phyloP scores from a whole-genome alignment of 1,284 basidiomycete genomes.

The Cutaneotrichosporon dermatis region DNA sequence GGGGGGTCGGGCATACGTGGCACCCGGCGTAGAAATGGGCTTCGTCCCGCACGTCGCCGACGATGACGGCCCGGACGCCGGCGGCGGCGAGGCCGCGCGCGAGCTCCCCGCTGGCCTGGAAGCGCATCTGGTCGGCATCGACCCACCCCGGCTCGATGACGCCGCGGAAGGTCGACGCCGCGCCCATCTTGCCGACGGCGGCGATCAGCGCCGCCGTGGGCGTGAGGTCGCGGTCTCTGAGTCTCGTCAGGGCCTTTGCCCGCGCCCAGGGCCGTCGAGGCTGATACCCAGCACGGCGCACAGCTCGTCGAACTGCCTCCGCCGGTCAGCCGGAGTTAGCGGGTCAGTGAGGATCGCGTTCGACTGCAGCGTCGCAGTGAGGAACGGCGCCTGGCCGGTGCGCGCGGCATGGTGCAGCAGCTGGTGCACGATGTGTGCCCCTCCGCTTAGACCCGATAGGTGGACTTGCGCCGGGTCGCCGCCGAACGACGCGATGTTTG shows the following conservation, averaged over 20 bases:
- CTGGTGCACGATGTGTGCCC: conserved; percentile 70
- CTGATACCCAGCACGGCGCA: conserved; percentile 52
- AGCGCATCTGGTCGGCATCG: conserved; percentile 56
- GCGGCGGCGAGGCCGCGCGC: conserved; percentile 57
- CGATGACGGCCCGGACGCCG: conserved; percentile 59
- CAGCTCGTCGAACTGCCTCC: conserved; percentile 60
- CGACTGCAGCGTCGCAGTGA: conserved; percentile 62
- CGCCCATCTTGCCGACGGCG: conserved; percentile 53
- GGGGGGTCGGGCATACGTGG: conserved; percentile 54
- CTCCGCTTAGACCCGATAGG: conserved; percentile 64
- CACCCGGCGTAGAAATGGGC: conserved; percentile 64
- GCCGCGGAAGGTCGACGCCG: conserved; percentile 64
- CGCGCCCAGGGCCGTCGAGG: too few relatives aligned
- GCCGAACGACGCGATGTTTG: conserved; percentile 60
- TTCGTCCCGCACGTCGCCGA: conserved; percentile 65
- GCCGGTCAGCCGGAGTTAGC: conserved; percentile 55
- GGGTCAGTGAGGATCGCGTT: conserved; percentile 60
- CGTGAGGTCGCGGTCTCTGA: conserved; percentile 55
- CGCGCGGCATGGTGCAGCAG: conserved; percentile 64
- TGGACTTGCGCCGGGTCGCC: conserved; percentile 56
- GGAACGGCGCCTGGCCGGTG: conserved; percentile 57
- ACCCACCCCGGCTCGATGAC: conserved; percentile 60
- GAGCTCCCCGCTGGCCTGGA: conserved; percentile 61
- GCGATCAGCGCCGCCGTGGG: conserved; percentile 55
- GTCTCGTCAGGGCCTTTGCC: conserved; percentile 40